phyloP scores from a whole-genome alignment of 192 early-diverging fungal genomes.

The Backusella macrospora region DNA sequence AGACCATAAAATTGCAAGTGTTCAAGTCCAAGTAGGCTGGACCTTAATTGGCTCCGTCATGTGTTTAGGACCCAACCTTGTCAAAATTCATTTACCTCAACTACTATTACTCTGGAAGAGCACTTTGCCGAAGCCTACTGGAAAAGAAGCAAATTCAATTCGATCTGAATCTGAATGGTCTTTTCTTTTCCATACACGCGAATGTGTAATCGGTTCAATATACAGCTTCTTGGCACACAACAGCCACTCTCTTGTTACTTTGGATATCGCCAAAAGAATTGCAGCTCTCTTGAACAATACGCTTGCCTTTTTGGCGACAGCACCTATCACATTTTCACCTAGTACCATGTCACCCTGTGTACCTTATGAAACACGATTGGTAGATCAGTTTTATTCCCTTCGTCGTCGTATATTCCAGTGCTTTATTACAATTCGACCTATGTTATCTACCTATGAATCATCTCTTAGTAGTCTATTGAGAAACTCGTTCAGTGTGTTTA shows the following conservation, averaged over 20 bases:
- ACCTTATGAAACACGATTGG: conserved; percentile 47
- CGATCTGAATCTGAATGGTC: conserved; percentile 68
- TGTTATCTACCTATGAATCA: conserved; percentile 57
- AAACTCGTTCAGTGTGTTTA: conserved; percentile 51
- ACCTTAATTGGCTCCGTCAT: conserved; percentile 74
- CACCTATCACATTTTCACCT: conserved; percentile 53
- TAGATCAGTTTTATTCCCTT: conserved; percentile 59
- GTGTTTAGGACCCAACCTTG: conserved; percentile 81
- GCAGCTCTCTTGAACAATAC: conserved; percentile 75
- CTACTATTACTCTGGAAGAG: conserved; percentile 79
- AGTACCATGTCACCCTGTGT: conserved; percentile 42
- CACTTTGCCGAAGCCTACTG: conserved; percentile 71
- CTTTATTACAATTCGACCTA: conserved; percentile 60
- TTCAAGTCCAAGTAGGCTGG: conserved; percentile 79
- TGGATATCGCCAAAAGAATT: conserved; percentile 80
- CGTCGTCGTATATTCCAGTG: conserved; percentile 73
- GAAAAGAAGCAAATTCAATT: conserved; percentile 63
- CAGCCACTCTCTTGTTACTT: conserved; percentile 57
- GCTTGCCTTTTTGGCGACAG: conserved; percentile 58
- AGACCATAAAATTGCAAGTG: conserved; percentile 59
- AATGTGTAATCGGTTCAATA: conserved; percentile 72
- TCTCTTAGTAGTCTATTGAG: conserved; percentile 49
- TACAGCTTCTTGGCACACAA: conserved; percentile 76
- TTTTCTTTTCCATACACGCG: conserved; percentile 57
- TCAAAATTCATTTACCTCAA: conserved; percentile 77